These are phyloP conservation scores for Tricholoma saponaceum DNA, from an alignment of 768 basidiomycete genomes.

Conservation along the genomic window DNA sequence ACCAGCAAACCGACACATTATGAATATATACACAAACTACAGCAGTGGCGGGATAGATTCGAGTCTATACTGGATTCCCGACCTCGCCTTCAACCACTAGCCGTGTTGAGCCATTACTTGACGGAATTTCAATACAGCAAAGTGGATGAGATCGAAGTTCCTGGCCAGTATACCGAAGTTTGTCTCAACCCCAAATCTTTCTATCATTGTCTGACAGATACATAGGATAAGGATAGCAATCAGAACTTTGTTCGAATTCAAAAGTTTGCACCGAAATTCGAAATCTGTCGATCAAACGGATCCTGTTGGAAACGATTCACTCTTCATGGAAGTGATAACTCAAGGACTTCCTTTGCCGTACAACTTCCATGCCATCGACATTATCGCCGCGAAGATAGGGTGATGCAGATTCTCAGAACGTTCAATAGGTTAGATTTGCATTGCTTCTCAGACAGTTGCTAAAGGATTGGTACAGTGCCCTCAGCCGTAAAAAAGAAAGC, in stretches of 20 bases:
- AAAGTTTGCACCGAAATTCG: conserved; percentile 87
- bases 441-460: neutral
- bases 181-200: neutral
- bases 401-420: conserved; percentile 89
- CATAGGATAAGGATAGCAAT: conserved; percentile 90
- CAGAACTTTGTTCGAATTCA: conserved; percentile 87
- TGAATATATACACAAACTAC: conserved; percentile 88
- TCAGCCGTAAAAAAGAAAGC: conserved; percentile 86
- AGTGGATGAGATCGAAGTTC: conserved; percentile 96
- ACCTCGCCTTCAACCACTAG: conserved; percentile 80
- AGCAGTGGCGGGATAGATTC: conserved; percentile 89
- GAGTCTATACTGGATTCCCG: conserved; percentile 80
- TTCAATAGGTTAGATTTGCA: conserved; percentile 71
- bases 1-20: conserved; percentile 71
- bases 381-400: conserved; percentile 87
- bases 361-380: conserved; percentile 85
- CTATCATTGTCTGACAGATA: neutral
- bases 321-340: conserved; percentile 87
- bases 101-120: conserved; percentile 85
- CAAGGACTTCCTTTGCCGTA: conserved; percentile 84
- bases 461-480: conserved; percentile 47
- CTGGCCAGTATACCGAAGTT: conserved; percentile 99
- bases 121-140: conserved; percentile 98
- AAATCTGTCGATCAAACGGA: conserved; percentile 84
- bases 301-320: conserved; percentile 88